phyloP scores from a whole-genome alignment of 148 eudicot species.

The Heliamphora exappendiculata region DNA sequence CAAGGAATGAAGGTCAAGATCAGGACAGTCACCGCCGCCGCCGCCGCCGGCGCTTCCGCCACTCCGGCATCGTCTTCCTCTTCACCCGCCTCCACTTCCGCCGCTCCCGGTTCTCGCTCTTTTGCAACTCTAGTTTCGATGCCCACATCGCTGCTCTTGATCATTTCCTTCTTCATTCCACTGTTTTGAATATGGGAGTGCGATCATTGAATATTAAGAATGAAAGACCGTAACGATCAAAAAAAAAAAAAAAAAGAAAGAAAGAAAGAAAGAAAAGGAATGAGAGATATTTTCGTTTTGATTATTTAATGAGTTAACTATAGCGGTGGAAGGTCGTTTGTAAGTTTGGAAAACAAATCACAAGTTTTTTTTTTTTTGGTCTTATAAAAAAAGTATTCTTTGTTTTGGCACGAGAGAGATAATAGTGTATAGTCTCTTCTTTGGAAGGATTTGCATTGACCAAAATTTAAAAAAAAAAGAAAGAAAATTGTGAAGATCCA shows the following conservation, averaged over 20 bases:
- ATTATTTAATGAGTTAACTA: neutral
- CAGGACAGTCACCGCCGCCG: constrained; percentile 19
- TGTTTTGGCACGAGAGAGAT: neutral
- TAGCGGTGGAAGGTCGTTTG: neutral
- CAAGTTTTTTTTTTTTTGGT: too few species aligned
- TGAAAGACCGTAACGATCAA: too few species aligned
- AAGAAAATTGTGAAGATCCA: too few species aligned
- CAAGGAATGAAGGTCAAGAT: constrained; percentile 69
- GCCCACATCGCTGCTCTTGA: neutral
- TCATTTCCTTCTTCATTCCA: neutral
- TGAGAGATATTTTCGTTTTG: neutral
- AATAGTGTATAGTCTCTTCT: too few species aligned
- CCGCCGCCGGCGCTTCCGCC: constrained; percentile 18
- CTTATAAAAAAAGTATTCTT: neutral
- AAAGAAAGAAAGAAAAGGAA: too few species aligned
- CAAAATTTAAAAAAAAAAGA: too few species aligned
- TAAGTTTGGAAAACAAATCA: too few species aligned
- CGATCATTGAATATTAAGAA: neutral
- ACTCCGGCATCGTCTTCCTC: constrained; percentile 21
- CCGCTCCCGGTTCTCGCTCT: neutral
- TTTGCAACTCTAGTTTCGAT: neutral
- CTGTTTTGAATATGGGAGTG: neutral
- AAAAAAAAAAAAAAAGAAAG: too few species aligned
- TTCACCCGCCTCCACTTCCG: constrained; percentile 18
- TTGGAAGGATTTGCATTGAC: too few species aligned